Evolutionary conservation across 2,329 filamentous ascomycete species (phyloP).

Genomic region (Fusarium anguioides): DNA sequence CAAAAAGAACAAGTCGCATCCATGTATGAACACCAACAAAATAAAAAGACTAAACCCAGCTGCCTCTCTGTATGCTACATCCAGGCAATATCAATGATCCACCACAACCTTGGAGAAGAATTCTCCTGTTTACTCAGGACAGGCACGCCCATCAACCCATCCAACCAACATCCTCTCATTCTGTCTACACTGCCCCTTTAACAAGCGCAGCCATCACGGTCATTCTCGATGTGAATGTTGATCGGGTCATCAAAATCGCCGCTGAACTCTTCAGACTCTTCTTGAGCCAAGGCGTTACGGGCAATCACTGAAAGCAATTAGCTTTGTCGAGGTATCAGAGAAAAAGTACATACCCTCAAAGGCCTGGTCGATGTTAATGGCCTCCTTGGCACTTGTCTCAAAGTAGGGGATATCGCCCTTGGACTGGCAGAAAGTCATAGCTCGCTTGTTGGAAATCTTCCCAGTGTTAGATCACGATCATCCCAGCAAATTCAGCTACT

Average conservation of each 20-base stretch:
- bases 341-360: constrained; percentile 68
- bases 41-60: constrained; percentile 21
- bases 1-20: constrained; percentile 34
- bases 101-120: constrained; percentile 9
- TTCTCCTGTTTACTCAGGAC: constrained; percentile 19
- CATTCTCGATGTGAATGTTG: constrained; percentile 96
- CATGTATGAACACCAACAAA: constrained; percentile 43
- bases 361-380: constrained; percentile 92
- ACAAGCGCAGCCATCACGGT: constrained; percentile 92
- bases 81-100: constrained; percentile 42
- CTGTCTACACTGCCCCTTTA: constrained; percentile 57
- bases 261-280: constrained; percentile 97
- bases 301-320: constrained; percentile 79
- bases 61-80: constrained; percentile 44
- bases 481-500: not conserved
- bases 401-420: constrained; percentile 99
- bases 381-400: constrained; percentile 98
- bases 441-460: constrained; percentile 94
- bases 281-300: constrained; percentile 92
- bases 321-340: not conserved
- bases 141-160: constrained; percentile 18
- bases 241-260: constrained; percentile 98
- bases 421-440: constrained; percentile 96
- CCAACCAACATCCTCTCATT: constrained; percentile 5
- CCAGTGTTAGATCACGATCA: constrained; percentile 16